phyloP scores from a whole-genome alignment of 495 filamentous ascomycete species.

The Barbatosphaeria neglecta region DNA sequence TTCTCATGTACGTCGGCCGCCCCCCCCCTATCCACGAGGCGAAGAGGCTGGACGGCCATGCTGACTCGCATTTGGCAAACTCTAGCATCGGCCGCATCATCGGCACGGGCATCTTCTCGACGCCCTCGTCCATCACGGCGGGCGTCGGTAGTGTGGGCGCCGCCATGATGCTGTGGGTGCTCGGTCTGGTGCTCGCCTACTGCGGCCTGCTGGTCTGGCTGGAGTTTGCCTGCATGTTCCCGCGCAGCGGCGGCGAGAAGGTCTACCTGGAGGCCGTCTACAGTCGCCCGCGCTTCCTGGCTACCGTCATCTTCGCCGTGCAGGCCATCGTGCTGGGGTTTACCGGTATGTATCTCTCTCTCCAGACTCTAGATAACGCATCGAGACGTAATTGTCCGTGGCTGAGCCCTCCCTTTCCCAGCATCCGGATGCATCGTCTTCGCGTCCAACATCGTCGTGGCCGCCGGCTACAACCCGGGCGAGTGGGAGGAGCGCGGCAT shows the following conservation, averaged over 20 bases:
- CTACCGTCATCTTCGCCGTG: constrained; percentile 36
- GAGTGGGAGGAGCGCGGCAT: constrained; percentile 39
- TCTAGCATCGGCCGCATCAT: constrained; percentile 1
- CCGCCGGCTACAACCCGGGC: constrained; percentile 20
- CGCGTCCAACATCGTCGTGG: constrained; percentile 18
- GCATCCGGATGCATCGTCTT: constrained; percentile 25
- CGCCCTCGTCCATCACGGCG: constrained; percentile 21
- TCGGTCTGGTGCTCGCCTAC: constrained; percentile 24
- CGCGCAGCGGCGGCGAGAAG: constrained; percentile 22
- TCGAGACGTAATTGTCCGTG: too few relatives aligned
- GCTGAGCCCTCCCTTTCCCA: constrained; percentile 11
- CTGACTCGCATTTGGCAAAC: neutral
- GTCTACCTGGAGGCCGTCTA: constrained; percentile 45
- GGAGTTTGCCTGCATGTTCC: constrained; percentile 26
- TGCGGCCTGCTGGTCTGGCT: constrained; percentile 27
- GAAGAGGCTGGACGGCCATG: neutral
- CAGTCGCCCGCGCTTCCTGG: constrained; percentile 39
- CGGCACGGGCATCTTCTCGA: constrained; percentile 26
- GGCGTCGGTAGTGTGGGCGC: constrained; percentile 28
- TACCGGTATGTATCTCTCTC: neutral
- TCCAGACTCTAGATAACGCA: too few relatives aligned
- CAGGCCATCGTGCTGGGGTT: constrained; percentile 28
- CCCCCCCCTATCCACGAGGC: neutral
- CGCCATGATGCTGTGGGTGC: constrained; percentile 25
- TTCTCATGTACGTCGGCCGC: constrained; percentile 22